A percentile compares a stretch with the other conserved stretches of the same genome.
These are phyloP conservation scores for Gossypium rotundifolium DNA, from an alignment of 345 rosid genomes.

Conservation along the genomic window DNA sequence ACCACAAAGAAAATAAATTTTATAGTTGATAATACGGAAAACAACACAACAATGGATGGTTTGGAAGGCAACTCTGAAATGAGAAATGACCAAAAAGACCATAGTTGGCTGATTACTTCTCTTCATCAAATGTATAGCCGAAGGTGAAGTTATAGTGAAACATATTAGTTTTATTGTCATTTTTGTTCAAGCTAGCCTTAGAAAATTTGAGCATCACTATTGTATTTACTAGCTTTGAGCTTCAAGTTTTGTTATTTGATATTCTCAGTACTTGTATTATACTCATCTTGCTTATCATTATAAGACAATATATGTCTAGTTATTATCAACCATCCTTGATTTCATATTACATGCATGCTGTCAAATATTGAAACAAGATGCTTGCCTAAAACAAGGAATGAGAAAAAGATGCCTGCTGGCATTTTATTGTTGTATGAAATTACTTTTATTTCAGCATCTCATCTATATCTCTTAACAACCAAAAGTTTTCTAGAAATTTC, in stretches of 20 bases:
- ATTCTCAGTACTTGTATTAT: not conserved
- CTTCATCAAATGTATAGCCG: constrained; percentile 95
- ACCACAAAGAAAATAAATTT: constrained; percentile 89
- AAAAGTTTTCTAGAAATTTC: not conserved
- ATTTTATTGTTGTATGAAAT: not conserved
- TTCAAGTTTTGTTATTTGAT: not conserved
- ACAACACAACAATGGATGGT: constrained; percentile 31
- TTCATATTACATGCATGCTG: not conserved
- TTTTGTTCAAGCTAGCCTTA: constrained; percentile 1
- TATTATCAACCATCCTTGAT: not conserved
- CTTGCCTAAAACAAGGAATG: constrained; percentile 5
- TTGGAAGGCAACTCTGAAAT: constrained; percentile 39
- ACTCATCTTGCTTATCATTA: not conserved
- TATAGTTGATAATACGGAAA: constrained; percentile 57
- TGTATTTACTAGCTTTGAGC: not conserved
- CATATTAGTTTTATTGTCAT: not conserved
- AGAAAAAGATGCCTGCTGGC: not conserved
- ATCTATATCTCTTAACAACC: not conserved
- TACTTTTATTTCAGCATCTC: not conserved
- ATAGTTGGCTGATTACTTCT: constrained; percentile 77
- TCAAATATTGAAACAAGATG: not conserved
- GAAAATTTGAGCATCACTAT: constrained; percentile 3
- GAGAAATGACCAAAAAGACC: constrained; percentile 63
- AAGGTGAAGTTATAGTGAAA: constrained; percentile 42
- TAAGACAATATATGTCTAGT: not conserved